Evolutionary conservation across 2,329 filamentous ascomycete genomes (phyloP).

Genomic region (Arthrobotrys conoides): DNA sequence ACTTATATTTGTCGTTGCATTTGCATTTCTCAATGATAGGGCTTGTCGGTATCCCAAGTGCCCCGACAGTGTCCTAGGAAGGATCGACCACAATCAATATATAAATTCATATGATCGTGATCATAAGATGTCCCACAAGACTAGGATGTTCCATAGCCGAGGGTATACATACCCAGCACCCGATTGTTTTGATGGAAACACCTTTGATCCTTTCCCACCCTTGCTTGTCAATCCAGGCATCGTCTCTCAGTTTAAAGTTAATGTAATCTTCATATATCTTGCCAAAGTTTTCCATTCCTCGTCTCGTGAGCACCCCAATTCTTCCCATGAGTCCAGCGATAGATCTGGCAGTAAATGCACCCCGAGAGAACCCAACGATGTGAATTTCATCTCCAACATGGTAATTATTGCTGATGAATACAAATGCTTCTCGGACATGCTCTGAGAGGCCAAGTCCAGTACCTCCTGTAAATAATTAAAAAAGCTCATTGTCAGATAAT

Average conservation of each 20-base stretch:
- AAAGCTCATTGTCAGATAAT: not conserved
- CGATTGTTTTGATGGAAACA: slow-evolving; percentile 70
- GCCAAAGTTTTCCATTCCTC: slow-evolving; percentile 73
- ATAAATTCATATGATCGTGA: not conserved
- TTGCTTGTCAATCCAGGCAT: slow-evolving; percentile 56
- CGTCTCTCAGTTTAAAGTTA: slow-evolving; percentile 57
- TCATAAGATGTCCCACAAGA: not conserved
- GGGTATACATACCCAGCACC: slow-evolving; percentile 68
- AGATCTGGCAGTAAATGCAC: slow-evolving; percentile 73
- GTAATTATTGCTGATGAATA: slow-evolving; percentile 76
- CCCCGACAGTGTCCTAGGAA: slow-evolving; percentile 67
- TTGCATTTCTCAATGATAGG: slow-evolving; percentile 58
- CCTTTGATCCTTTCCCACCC: slow-evolving; percentile 59
- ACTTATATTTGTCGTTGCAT: slow-evolving; percentile 60
- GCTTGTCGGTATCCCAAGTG: slow-evolving; percentile 68
- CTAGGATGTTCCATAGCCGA: not conserved
- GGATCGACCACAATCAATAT: not conserved
- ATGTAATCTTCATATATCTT: slow-evolving; percentile 71
- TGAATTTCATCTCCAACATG: slow-evolving; percentile 73
- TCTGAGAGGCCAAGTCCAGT: slow-evolving; percentile 63
- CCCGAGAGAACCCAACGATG: slow-evolving; percentile 73
- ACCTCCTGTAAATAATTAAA: slow-evolving; percentile 52
- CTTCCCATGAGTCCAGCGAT: slow-evolving; percentile 72
- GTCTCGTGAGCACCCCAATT: slow-evolving; percentile 71
- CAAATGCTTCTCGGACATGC: slow-evolving; percentile 75